A percentile compares a stretch with the other conserved stretches of the same genome.
phyloP scores from a whole-genome alignment of 164 flowering plant species.

The Kalanchoe fedtschenkoi region DNA sequence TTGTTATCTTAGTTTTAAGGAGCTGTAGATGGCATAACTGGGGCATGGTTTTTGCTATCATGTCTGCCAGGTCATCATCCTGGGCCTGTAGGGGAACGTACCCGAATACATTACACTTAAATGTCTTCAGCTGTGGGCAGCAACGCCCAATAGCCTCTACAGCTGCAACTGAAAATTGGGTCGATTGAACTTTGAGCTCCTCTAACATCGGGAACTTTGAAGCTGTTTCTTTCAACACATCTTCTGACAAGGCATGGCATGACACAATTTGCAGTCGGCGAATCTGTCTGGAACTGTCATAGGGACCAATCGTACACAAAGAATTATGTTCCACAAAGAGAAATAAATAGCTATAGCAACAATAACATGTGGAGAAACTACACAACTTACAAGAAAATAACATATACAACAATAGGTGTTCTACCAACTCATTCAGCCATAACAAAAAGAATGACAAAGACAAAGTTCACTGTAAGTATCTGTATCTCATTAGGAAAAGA shows the following conservation, averaged over 20 bases:
- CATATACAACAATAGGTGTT: too few relatives aligned
- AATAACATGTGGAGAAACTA: too few relatives aligned
- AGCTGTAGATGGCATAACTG: slow-evolving; percentile 32
- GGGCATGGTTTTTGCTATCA: slow-evolving; percentile 45
- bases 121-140: not conserved
- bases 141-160: slow-evolving; percentile 2
- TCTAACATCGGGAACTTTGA: not conserved
- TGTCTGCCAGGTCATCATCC: slow-evolving; percentile 32
- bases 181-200: not conserved
- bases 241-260: not conserved
- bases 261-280: not conserved
- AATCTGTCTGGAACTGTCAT: not conserved
- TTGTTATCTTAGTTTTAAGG: slow-evolving; percentile 33
- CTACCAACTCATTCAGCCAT: too few relatives aligned
- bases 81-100: slow-evolving; percentile 10
- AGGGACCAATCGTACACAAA: too few relatives aligned
- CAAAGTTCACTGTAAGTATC: too few relatives aligned
- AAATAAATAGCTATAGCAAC: too few relatives aligned
- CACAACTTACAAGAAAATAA: too few relatives aligned
- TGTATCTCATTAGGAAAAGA: too few relatives aligned
- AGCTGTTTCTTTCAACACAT: slow-evolving; percentile 3
- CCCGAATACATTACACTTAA: not conserved
- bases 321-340: too few relatives aligned
- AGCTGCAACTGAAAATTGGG: not conserved
- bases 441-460: too few relatives aligned